Evolutionary conservation across 2,329 filamentous ascomycete species (phyloP).

Genomic region (Fusarium devonianum): DNA sequence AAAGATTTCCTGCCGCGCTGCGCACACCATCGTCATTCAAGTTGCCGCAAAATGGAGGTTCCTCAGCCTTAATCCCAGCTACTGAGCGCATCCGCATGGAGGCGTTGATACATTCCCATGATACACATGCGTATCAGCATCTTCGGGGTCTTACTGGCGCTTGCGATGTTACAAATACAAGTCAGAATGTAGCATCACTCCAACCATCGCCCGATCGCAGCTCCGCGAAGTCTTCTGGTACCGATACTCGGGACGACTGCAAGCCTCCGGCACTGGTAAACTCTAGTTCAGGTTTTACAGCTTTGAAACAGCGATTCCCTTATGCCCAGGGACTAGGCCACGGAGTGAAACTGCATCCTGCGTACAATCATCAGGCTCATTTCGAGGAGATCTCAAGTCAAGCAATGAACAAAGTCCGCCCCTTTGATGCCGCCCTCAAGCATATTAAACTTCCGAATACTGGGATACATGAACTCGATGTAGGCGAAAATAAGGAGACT

Average conservation of each 20-base stretch:
- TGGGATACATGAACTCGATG: too few relatives aligned
- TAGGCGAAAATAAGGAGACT: too few relatives aligned
- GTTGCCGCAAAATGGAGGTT: neutral
- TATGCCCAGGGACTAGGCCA: conserved; percentile 32
- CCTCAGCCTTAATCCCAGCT: neutral
- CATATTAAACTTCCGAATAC: neutral
- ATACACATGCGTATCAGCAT: neutral
- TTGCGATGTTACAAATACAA: neutral
- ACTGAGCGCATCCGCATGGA: neutral
- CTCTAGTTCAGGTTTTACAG: conserved; percentile 18
- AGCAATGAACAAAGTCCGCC: conserved; percentile 25
- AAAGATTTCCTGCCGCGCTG: neutral
- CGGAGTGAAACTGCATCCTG: conserved; percentile 40
- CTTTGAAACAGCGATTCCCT: conserved; percentile 20
- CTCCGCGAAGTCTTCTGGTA: conserved; percentile 2
- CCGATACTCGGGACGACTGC: conserved; percentile 23
- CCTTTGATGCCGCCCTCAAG: conserved; percentile 19
- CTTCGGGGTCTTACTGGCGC: neutral
- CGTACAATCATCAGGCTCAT: conserved; percentile 22
- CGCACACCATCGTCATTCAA: neutral
- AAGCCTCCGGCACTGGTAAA: conserved; percentile 25
- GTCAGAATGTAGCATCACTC: neutral
- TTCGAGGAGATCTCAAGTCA: neutral
- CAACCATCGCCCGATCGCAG: neutral
- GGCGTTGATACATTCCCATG: neutral